These are phyloP conservation scores for Lasiodiplodia theobromae DNA, from an alignment of 2,329 filamentous ascomycete species.

Conservation along the genomic window DNA sequence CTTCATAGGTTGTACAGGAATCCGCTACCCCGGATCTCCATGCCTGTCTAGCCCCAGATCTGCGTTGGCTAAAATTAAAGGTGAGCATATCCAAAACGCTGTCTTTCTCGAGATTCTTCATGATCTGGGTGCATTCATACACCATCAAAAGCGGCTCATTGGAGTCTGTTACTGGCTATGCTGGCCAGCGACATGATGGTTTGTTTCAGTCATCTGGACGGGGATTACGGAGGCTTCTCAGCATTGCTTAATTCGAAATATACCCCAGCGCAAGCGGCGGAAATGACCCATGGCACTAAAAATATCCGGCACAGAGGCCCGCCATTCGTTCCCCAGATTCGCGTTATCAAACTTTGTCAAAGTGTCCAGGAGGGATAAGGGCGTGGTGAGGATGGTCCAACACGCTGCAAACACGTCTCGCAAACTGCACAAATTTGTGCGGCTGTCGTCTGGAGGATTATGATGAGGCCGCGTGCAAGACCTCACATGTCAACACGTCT, in stretches of 20 bases:
- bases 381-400: not conserved
- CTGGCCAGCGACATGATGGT: not conserved
- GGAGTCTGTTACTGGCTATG: no score
- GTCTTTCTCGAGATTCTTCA: not conserved
- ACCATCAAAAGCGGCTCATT: no score
- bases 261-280: not conserved
- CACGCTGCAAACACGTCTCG: not conserved
- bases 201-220: not conserved
- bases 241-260: not conserved
- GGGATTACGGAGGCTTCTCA: not conserved
- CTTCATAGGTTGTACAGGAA: not conserved
- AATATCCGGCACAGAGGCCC: not conserved
- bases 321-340: not conserved
- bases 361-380: not conserved
- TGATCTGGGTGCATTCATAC: not conserved
- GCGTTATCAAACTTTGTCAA: not conserved
- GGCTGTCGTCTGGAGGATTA: not conserved
- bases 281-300: conserved; percentile 5
- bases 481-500: no score
- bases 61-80: not conserved
- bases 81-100: conserved; percentile 6
- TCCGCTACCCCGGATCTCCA: not conserved
- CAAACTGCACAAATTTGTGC: not conserved
- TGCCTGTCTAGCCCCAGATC: not conserved
- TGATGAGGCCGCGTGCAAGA: not conserved